Percentiles rank a stretch among this genome's conserved stretches.
These are phyloP conservation scores for Solanum neorickii DNA, from an alignment of 257 asterid genomes.

Conservation along the genomic window DNA sequence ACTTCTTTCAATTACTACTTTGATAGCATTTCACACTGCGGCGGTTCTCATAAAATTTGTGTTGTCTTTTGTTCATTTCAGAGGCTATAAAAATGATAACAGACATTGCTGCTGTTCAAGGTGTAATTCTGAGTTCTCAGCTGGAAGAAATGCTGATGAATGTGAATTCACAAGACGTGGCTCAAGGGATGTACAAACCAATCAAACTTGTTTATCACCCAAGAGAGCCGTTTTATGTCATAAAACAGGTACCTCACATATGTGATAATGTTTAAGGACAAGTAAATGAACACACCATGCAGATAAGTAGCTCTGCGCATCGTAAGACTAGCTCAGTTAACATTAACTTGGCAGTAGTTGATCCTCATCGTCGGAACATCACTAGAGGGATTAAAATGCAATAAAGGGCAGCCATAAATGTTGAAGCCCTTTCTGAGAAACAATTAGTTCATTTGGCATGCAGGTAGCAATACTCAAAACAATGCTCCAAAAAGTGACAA, in stretches of 20 bases:
- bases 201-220: constrained; percentile 67
- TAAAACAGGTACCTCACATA: constrained; percentile 43
- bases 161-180: constrained; percentile 35
- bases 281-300: not conserved
- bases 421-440: not conserved
- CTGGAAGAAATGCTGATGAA: constrained; percentile 59
- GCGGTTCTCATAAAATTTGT: not conserved
- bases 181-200: constrained; percentile 41
- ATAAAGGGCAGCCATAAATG: not conserved
- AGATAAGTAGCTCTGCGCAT: not conserved
- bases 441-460: not conserved
- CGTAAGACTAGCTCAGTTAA: not conserved
- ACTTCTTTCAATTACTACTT: not conserved
- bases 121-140: constrained; percentile 72
- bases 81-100: constrained; percentile 49
- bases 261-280: not conserved
- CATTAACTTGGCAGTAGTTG: not conserved
- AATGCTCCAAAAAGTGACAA: not conserved
- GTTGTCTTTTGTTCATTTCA: constrained; percentile 7
- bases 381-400: not conserved
- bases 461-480: not conserved
- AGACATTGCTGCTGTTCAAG: constrained; percentile 65
- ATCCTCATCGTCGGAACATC: not conserved
- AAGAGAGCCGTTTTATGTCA: constrained; percentile 67
- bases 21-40: not conserved